Evolutionary conservation across 331 rosid species (phyloP), one percentile per base, ranked within the genome.

Genomic region (Malus hybrid): DNA sequence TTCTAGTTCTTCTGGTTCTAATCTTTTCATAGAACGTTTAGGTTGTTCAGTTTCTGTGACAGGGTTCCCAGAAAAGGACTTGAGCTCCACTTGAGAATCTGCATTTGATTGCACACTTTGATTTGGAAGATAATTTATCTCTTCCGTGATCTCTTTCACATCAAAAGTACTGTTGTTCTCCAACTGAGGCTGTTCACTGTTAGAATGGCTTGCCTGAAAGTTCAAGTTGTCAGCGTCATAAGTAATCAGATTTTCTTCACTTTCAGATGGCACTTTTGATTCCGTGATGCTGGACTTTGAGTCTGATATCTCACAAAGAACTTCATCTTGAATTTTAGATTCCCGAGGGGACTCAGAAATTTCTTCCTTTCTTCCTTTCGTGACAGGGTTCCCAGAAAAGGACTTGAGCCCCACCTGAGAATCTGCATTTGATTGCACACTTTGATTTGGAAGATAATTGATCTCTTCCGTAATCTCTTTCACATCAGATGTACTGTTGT

Each of bases 1-100:
- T 83, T 94, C 97, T 28, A 84, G 83, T 83, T 84, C 83, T 28
- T 94, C 96, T 4, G 91, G 66, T 70, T 89, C 82, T 78, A 77
- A 33, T 73, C 87, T 83, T 82, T 85, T 79, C 75, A 54, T 70
- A 62, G 92, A 84, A 77, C 71, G 84, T 65, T 84, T 86, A 36
- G 74, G 82, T 65, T 80, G 88, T 39, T 89, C 93, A 66, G 57
- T 70, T 73, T 90, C 91, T 4, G 60, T 76, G 79, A 80, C 93
- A 78, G 77, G 85, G 63, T 73, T 81, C 73, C 29, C 87, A 67
- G 80, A 71, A 75, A 52, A 55, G 72, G 87, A 70, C 72, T 73
- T 70, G 75, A 59, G 52, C 81, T 80, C 92, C 77, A 71, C 61
- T 16, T 74, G 77, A 22, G 74, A 80, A 82, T 78, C 85, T 76